Conservation (phyloP, 805 yeast species). For the Lachancea kluyveri region DNA sequence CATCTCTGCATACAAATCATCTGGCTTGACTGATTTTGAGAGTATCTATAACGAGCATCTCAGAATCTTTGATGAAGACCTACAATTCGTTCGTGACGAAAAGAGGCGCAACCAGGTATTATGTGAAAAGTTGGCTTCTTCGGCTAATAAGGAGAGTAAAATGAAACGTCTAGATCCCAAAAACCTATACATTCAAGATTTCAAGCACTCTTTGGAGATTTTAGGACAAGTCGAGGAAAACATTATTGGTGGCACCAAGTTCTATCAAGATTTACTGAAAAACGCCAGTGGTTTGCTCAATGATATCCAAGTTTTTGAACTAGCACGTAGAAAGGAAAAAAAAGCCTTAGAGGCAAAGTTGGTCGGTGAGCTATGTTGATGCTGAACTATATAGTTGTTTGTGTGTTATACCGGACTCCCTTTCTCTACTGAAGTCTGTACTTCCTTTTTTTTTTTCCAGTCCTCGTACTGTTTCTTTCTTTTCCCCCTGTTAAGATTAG, state of each 20-base stretch:
- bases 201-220: conserved; percentile 22
- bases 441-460: conserved; percentile 22
- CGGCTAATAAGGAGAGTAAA: conserved; percentile 22
- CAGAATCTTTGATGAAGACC: conserved; percentile 43
- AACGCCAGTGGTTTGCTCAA: conserved; percentile 40
- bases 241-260: conserved; percentile 60
- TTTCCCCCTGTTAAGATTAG: conserved; percentile 41
- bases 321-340: conserved; percentile 41
- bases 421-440: no score
- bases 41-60: conserved; percentile 38
- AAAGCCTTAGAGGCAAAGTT: conserved; percentile 38
- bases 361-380: no score
- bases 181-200: conserved; percentile 22
- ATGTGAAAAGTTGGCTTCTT: conserved; percentile 36
- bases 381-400: no score
- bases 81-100: conserved; percentile 40
- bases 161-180: conserved; percentile 15
- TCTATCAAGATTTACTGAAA: conserved; percentile 56
- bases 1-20: conserved; percentile 39
- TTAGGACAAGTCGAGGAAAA: conserved; percentile 53
- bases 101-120: conserved; percentile 34
- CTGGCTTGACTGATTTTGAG: conserved; percentile 33
- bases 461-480: conserved; percentile 50
- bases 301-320: conserved; percentile 43
- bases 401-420: not conserved